A percentile compares a stretch with the other conserved stretches of the same genome.
Conservation (phyloP, 805 yeast species). For the Pichia kluyveri region DNA sequence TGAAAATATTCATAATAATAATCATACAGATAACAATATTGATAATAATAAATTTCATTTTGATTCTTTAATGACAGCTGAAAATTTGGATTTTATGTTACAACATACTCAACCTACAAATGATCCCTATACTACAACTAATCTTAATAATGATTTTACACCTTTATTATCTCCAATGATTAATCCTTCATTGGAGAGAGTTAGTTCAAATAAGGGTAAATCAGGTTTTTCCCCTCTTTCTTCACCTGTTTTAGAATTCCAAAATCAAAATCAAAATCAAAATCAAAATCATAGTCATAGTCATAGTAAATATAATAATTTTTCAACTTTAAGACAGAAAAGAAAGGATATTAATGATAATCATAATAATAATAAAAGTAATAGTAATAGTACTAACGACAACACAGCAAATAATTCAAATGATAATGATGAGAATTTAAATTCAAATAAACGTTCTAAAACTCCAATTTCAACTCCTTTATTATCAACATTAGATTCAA, state of each 20-base stretch:
- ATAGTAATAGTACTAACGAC: too few species aligned
- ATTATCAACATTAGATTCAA: slow-evolving; percentile 23
- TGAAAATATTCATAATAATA: too few species aligned
- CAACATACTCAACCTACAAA: neutral
- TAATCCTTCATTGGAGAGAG: slow-evolving; percentile 41
- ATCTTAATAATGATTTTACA: slow-evolving; percentile 45
- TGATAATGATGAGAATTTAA: slow-evolving; percentile 9
- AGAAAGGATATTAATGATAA: neutral
- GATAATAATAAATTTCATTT: neutral
- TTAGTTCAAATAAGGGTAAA: slow-evolving; percentile 6
- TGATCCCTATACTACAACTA: too few species aligned
- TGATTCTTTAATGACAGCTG: neutral
- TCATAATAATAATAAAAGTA: too few species aligned
- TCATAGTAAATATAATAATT: slow-evolving; percentile 9
- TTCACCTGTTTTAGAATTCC: slow-evolving; percentile 50
- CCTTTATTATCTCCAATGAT: slow-evolving; percentile 69
- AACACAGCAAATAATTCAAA: too few species aligned
- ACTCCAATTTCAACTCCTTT: slow-evolving; percentile 33
- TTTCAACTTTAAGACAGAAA: slow-evolving; percentile 17
- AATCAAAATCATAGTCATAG: too few species aligned
- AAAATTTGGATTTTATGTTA: neutral
- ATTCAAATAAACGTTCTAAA: slow-evolving; percentile 25
- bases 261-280: too few species aligned
- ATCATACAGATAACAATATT: too few species aligned
- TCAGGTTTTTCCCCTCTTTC: slow-evolving; percentile 41